Percentiles rank a stretch among this genome's conserved stretches.
phyloP scores from a whole-genome alignment of 352 stramenopile genomes.

The Phytopythium delawarense region DNA sequence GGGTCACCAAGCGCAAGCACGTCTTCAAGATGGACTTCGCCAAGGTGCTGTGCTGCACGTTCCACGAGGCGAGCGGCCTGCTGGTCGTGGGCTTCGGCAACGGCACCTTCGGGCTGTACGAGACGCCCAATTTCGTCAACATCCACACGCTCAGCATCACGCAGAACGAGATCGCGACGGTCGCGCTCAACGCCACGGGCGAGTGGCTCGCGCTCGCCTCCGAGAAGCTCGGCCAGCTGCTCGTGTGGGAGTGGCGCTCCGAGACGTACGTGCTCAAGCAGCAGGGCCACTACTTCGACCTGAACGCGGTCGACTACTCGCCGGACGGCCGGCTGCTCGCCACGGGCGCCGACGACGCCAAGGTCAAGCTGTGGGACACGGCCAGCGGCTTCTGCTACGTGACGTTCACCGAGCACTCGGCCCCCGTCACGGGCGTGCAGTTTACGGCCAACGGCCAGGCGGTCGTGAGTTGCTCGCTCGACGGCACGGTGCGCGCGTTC shows the following conservation, averaged over 20 bases:
- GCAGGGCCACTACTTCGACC: slow-evolving; percentile 98
- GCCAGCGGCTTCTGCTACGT: slow-evolving; percentile 99
- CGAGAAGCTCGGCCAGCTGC: slow-evolving; percentile 96
- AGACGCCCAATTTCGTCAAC: slow-evolving; percentile 93
- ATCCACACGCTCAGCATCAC: slow-evolving; percentile 96
- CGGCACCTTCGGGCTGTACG: slow-evolving; percentile 98
- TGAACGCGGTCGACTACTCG: slow-evolving; percentile 97
- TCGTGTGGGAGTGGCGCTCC: slow-evolving; percentile 99
- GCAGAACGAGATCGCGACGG: slow-evolving; percentile 88
- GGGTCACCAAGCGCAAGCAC: slow-evolving; percentile 83
- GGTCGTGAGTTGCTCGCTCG: slow-evolving; percentile 95
- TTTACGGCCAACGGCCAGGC: slow-evolving; percentile 92
- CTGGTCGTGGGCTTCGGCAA: slow-evolving; percentile 96
- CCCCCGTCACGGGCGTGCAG: slow-evolving; percentile 94
- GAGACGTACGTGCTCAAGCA: slow-evolving; percentile 99
- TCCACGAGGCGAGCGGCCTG: slow-evolving; percentile 82
- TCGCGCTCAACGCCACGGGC: slow-evolving; percentile 93
- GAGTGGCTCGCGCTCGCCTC: slow-evolving; percentile 99
- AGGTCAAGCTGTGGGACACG: slow-evolving; percentile 98
- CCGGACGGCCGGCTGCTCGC: slow-evolving; percentile 95
- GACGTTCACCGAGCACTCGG: slow-evolving; percentile 97
- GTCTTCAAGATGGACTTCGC: slow-evolving; percentile 90
- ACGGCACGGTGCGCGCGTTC: slow-evolving; percentile 98
- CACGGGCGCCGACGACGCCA: slow-evolving; percentile 98
- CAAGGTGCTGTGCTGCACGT: slow-evolving; percentile 87